A percentile compares a stretch with the other conserved stretches of the same genome.
Evolutionary conservation across 768 basidiomycete genomes (phyloP).

Genomic region (Podaxis mareebaensis): DNA sequence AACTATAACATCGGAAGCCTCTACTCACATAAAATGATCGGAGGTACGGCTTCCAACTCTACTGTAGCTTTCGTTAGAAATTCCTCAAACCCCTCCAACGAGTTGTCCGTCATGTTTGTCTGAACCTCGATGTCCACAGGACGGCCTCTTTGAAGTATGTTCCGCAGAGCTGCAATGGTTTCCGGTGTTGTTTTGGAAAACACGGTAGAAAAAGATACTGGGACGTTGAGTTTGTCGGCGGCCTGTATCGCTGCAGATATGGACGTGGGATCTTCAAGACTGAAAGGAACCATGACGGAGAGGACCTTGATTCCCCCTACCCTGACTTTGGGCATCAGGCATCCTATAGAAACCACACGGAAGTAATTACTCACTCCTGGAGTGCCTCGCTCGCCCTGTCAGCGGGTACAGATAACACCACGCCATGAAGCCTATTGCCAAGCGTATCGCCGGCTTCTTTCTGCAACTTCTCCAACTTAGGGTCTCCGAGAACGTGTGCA

Average conservation of each 20-base stretch:
- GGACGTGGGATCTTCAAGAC: slow-evolving; percentile 47
- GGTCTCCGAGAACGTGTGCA: slow-evolving; percentile 55
- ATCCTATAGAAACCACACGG: background rate
- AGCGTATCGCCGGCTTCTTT: slow-evolving; percentile 48
- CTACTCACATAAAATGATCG: slow-evolving; percentile 68
- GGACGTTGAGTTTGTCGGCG: slow-evolving; percentile 22
- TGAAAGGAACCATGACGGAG: slow-evolving; percentile 63
- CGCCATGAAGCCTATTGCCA: slow-evolving; percentile 46
- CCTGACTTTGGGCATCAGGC: slow-evolving; percentile 12
- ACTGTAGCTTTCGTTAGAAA: slow-evolving; percentile 63
- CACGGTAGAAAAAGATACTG: slow-evolving; percentile 56
- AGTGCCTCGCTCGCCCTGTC: slow-evolving; percentile 44
- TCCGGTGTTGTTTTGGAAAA: slow-evolving; percentile 51
- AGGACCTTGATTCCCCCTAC: slow-evolving; percentile 41
- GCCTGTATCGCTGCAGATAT: slow-evolving; percentile 28
- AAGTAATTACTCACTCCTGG: slow-evolving; percentile 42
- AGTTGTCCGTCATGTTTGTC: slow-evolving; percentile 50
- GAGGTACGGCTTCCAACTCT: slow-evolving; percentile 43
- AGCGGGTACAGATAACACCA: slow-evolving; percentile 56
- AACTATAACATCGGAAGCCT: background rate
- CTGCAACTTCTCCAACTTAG: slow-evolving; percentile 52
- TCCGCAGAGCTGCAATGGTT: slow-evolving; percentile 56
- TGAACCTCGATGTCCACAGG: slow-evolving; percentile 74
- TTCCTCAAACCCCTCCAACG: slow-evolving; percentile 70
- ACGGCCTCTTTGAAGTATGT: slow-evolving; percentile 63